Percentiles rank a stretch among this genome's conserved stretches.
These are phyloP conservation scores for Tremella fuciformis DNA, from an alignment of 768 basidiomycete genomes.

Conservation along the genomic window DNA sequence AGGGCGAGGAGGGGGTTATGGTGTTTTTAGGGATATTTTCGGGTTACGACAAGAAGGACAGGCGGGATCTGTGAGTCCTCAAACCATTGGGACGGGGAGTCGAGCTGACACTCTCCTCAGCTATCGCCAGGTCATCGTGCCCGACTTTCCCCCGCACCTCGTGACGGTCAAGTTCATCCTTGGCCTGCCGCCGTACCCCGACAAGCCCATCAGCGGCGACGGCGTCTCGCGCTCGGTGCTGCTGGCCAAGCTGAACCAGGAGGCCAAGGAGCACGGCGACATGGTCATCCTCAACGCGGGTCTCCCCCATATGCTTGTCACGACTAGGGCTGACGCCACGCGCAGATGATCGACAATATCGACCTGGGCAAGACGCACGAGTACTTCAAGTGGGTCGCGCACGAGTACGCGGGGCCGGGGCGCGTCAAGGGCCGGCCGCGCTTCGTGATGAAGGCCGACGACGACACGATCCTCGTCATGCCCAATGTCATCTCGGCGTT, in stretches of 20 bases:
- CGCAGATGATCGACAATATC: constrained; percentile 50
- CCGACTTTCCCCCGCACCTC: constrained; percentile 48
- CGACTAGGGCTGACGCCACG: background rate
- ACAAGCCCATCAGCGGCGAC: constrained; percentile 36
- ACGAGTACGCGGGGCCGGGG: constrained; percentile 45
- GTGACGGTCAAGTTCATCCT: constrained; percentile 53
- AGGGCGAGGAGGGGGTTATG: constrained; percentile 38
- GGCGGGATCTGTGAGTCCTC: constrained; percentile 49
- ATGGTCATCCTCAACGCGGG: constrained; percentile 50
- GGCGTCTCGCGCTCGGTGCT: constrained; percentile 26
- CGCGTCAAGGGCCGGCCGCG: constrained; percentile 49
- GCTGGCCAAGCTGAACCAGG: constrained; percentile 32
- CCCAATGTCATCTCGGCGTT: constrained; percentile 52
- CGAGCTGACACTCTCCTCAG: constrained; percentile 19
- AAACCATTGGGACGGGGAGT: no score
- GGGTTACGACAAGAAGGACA: constrained; percentile 42
- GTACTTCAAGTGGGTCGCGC: constrained; percentile 52
- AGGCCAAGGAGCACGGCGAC: constrained; percentile 46
- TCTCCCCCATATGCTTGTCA: background rate
- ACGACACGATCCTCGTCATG: constrained; percentile 53
- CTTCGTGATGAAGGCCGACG: constrained; percentile 54
- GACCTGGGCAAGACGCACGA: constrained; percentile 53
- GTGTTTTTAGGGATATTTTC: constrained; percentile 52
- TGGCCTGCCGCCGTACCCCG: constrained; percentile 43
- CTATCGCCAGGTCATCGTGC: constrained; percentile 44